Evolutionary conservation across 257 asterid species (phyloP).

Genomic region (Gentiana dahurica): DNA sequence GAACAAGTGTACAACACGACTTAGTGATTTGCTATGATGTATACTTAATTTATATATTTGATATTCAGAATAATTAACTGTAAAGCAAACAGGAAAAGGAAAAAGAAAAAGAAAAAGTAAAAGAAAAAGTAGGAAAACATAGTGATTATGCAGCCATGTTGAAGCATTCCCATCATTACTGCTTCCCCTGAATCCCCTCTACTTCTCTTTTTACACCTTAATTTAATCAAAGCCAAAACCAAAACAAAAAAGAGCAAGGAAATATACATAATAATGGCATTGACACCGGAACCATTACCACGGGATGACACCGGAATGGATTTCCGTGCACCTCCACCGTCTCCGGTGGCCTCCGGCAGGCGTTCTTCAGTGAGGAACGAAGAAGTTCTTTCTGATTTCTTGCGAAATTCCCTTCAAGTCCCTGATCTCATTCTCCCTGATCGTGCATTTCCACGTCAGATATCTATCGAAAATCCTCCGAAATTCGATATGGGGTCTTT

Average conservation of each 20-base stretch:
- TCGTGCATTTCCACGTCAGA: conserved; percentile 59
- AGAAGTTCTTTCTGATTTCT: conserved; percentile 54
- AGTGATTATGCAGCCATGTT: conserved; percentile 26
- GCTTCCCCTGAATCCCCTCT: conserved; percentile 28
- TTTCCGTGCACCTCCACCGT: conserved; percentile 91
- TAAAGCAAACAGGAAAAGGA: conserved; percentile 41
- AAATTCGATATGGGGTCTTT: conserved; percentile 37
- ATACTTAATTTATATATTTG: background rate
- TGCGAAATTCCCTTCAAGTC: conserved; percentile 53
- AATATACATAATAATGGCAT: conserved; percentile 18
- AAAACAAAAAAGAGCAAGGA: background rate
- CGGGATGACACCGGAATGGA: conserved; percentile 32
- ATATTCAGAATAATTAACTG: conserved; percentile 24
- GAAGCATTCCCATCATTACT: conserved; percentile 67
- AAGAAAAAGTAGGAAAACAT: conserved; percentile 23
- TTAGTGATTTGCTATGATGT: no score
- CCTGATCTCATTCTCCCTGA: conserved; percentile 75
- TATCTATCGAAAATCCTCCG: conserved; percentile 34
- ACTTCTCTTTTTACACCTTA: background rate
- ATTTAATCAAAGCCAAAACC: background rate
- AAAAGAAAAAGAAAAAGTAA: conserved; percentile 21
- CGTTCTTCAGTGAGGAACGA: conserved; percentile 48
- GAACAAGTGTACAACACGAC: no score
- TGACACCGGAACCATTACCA: conserved; percentile 32
- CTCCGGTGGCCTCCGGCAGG: conserved; percentile 74